Evolutionary conservation across 768 basidiomycete genomes (phyloP), one percentile per base, ranked within the genome.

Genomic region (Tephrocybe sp.): DNA sequence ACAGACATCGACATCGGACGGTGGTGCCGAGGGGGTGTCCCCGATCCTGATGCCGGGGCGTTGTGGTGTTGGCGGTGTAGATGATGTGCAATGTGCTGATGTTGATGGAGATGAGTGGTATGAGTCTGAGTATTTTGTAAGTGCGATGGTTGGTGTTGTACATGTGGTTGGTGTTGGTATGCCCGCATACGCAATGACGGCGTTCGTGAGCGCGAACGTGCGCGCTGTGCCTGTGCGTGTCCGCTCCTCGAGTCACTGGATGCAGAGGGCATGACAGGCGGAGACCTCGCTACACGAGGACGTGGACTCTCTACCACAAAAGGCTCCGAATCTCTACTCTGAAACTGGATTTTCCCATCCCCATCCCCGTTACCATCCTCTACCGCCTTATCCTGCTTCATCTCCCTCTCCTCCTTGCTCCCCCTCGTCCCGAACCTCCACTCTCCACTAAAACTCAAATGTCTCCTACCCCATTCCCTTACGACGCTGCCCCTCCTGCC

Each of bases 401-500:
- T 34, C 20, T 47, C 17, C 54, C 52, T 41, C 48, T 53, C 14
- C 56, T 54, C 50, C 45, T 60, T 46, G 19, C 43, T 17, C 51
- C 63, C 60, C 47, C 53, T 59, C 58, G 68, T 59, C 44, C 59
- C 43, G 74, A 72, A 23, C 68, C 74, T 69, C 74, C 76, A 77
- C 48, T 79, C 82, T 3, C 77, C 74, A 56, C 80, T 82, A 36
- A 85, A 67, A 50, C 75, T 83, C 23, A 84, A 63, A 51, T 79
- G 76, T 8, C 80, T 73, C 48, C 71, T 69, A 0, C 84, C 72
- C 84, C 82, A 85, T 50, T 78, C 78, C 42, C 74, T 72, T 57
- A 77, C 0, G 74, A 68, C 23, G 51, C 60, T 45, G 62, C 67
- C 26, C 8, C 17, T n/a, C 5, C 39, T 16, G n/a, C 60, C 0